phyloP scores from a whole-genome alignment of 1,139 yeast genomes.

The Saccharomyces hybrid region DNA sequence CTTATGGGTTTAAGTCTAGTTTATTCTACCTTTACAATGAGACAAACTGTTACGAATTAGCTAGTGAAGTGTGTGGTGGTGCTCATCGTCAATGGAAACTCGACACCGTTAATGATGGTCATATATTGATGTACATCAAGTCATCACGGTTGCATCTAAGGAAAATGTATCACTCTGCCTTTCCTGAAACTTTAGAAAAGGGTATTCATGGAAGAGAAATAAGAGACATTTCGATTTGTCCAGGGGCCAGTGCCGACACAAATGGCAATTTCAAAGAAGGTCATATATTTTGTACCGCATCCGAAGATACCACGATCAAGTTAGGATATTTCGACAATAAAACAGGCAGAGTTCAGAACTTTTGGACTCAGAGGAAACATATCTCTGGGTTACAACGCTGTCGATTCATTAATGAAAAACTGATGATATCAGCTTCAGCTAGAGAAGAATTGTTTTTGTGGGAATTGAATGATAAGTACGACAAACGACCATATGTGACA shows the following conservation, averaged over 20 bases:
- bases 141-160: conserved; percentile 40
- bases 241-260: conserved; percentile 23
- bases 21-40: conserved; percentile 79
- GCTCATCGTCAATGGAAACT: conserved; percentile 75
- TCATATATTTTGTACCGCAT: conserved; percentile 57
- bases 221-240: conserved; percentile 48
- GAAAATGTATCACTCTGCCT: conserved; percentile 20
- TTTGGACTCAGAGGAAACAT: conserved; percentile 69
- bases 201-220: conserved; percentile 92
- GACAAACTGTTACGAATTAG: conserved; percentile 61
- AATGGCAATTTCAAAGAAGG: conserved; percentile 17
- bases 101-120: conserved; percentile 24
- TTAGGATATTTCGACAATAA: conserved; percentile 38
- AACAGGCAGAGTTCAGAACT: conserved; percentile 39
- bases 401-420: conserved; percentile 49
- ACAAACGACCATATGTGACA: conserved; percentile 38
- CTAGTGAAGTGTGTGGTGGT: conserved; percentile 81
- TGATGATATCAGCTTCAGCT: conserved; percentile 68
- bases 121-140: conserved; percentile 44
- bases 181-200: conserved; percentile 34
- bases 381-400: conserved; percentile 80
- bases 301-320: conserved; percentile 79
- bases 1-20: conserved; percentile 79
- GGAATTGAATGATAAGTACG: conserved; percentile 42
- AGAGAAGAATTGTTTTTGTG: conserved; percentile 83